These are phyloP conservation scores for Botrytis tulipae DNA, from an alignment of 2,329 filamentous ascomycete genomes.

Conservation along the genomic window DNA sequence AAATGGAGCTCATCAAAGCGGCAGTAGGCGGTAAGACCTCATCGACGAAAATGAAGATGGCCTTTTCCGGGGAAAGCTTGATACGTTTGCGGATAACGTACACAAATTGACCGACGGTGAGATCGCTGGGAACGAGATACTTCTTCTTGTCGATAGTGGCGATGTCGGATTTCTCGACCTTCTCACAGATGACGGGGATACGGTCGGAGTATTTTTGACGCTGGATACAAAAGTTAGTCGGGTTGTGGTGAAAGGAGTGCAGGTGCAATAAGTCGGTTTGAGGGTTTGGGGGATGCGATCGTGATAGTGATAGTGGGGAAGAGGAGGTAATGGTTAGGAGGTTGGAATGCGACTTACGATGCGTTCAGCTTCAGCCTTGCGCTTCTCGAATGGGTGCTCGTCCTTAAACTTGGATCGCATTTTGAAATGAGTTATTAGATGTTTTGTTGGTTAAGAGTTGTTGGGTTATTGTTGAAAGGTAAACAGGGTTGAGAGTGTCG, in stretches of 20 bases:
- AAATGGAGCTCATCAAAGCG: conserved; percentile 98
- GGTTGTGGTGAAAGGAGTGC: background rate
- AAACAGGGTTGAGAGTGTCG: background rate
- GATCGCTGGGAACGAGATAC: conserved; percentile 94
- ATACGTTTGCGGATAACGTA: conserved; percentile 99
- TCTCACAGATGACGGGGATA: conserved; percentile 99
- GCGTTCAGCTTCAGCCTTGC: conserved; percentile 98
- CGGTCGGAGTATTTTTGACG: conserved; percentile 98
- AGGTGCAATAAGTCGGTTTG: conserved; percentile 16
- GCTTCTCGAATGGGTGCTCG: conserved; percentile 99
- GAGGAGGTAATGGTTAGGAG: conserved; percentile 17
- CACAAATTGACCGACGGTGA: conserved; percentile 99
- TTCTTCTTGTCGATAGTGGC: conserved; percentile 99
- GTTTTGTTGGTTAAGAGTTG: background rate
- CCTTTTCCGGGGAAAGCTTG: conserved; percentile 99
- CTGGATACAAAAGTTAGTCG: conserved; percentile 24
- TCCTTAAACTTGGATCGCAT: conserved; percentile 99
- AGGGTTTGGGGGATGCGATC: conserved; percentile 17
- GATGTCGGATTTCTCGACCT: conserved; percentile 99
- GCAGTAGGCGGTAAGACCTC: conserved; percentile 96
- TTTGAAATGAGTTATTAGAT: conserved; percentile 46
- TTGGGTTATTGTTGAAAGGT: background rate
- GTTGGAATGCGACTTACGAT: conserved; percentile 33
- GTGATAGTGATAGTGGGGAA: conserved; percentile 12
- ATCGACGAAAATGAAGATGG: conserved; percentile 99